Conservation (phyloP, 2,329 filamentous ascomycete species). For the Rosellinia necatrix region DNA sequence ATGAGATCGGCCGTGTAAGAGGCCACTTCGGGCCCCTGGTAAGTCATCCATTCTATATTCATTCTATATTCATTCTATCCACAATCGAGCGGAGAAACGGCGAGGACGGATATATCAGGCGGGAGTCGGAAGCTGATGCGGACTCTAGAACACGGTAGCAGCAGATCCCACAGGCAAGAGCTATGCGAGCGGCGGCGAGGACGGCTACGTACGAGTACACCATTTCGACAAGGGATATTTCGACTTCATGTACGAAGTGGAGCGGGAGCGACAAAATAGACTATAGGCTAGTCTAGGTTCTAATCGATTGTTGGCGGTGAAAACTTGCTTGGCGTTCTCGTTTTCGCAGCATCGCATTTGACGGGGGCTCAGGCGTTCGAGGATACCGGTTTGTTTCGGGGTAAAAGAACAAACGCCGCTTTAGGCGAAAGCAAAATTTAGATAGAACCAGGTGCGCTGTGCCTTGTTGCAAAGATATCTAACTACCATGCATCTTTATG, state of each 20-base stretch:
- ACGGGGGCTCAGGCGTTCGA: conserved; percentile 38
- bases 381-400: conserved; percentile 32
- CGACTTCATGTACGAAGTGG: conserved; percentile 98
- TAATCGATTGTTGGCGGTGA: conserved; percentile 25
- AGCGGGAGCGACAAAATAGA: conserved; percentile 70
- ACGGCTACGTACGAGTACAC: conserved; percentile 97
- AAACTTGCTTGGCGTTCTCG: conserved; percentile 33
- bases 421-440: conserved; percentile 21
- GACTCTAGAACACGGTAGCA: conserved; percentile 79
- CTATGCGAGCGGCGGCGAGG: conserved; percentile 95
- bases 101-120: not conserved
- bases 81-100: not conserved
- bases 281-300: conserved; percentile 35
- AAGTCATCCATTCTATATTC: conserved; percentile 40
- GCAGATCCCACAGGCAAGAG: conserved; percentile 88
- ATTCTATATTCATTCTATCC: too few relatives aligned
- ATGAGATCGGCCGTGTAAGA: conserved; percentile 95
- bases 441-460: conserved; percentile 22
- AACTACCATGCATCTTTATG: conserved; percentile 13
- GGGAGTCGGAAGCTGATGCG: conserved; percentile 6
- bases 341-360: conserved; percentile 38
- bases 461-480: conserved; percentile 36
- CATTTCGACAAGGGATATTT: conserved; percentile 99
- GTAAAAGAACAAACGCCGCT: conserved; percentile 25
- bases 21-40: conserved; percentile 92